Percentiles rank a stretch among this genome's conserved stretches.
phyloP scores from a whole-genome alignment of 345 rosid genomes.

The Luvunga scandens region DNA sequence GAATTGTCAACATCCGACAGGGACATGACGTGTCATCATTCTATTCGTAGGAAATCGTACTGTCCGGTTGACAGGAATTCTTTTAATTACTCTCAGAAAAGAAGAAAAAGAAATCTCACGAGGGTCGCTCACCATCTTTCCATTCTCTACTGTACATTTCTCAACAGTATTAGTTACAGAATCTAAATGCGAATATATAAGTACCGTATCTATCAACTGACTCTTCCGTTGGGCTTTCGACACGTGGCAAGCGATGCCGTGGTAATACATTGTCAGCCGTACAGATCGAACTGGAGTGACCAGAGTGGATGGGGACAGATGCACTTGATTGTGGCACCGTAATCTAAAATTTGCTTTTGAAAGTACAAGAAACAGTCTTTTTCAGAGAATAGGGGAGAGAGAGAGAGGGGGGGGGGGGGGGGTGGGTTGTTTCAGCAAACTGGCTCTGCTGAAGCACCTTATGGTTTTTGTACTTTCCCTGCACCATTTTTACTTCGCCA shows the following conservation, averaged over 20 bases:
- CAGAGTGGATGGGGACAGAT: neutral
- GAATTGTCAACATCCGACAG: neutral
- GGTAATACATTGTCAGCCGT: neutral
- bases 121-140: neutral
- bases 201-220: neutral
- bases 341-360: conserved; percentile 1
- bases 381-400: neutral
- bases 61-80: neutral
- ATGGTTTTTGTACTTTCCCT: conserved; percentile 17
- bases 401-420: neutral
- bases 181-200: neutral
- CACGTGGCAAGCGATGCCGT: neutral
- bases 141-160: neutral
- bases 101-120: neutral
- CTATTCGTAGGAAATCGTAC: neutral
- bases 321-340: conserved; percentile 3
- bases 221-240: neutral
- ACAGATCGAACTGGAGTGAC: neutral
- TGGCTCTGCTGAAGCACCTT: conserved; percentile 4
- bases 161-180: neutral
- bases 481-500: neutral
- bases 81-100: neutral
- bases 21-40: neutral
- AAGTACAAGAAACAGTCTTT: conserved; percentile 23
- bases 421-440: neutral